A percentile compares a stretch with the other conserved stretches of the same genome.
Conservation (phyloP, 139 green algal genomes). For the Tetradesmus obliquus region DNA sequence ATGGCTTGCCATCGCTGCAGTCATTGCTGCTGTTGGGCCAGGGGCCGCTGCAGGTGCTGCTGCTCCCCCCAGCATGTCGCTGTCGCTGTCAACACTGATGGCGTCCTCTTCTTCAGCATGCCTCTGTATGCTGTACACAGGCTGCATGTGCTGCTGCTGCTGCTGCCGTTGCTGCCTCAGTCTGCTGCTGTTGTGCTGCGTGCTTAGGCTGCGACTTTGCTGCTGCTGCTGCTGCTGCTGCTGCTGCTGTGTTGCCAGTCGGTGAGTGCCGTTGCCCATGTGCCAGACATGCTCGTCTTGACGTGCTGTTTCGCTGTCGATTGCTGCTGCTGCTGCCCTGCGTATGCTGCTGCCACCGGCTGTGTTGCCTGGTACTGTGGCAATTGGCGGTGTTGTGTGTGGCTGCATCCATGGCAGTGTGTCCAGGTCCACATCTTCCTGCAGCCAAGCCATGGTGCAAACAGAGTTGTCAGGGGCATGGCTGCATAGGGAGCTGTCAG, state of each 20-base stretch:
- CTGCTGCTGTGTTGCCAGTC: neutral
- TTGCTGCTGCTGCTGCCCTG: neutral
- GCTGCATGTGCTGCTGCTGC: neutral
- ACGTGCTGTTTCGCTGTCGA: neutral
- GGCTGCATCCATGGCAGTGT: slow-evolving; percentile 35
- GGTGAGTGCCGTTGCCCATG: neutral
- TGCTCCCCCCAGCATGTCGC: neutral
- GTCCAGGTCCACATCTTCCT: slow-evolving; percentile 21
- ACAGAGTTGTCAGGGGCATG: neutral
- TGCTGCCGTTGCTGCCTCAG: neutral
- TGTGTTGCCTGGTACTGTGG: neutral
- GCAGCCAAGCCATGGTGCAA: neutral
- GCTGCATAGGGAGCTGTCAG: neutral
- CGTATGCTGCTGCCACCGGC: neutral
- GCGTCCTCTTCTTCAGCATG: neutral
- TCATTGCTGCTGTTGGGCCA: neutral
- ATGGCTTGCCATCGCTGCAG: neutral
- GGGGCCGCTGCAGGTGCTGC: neutral
- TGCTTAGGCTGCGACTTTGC: neutral
- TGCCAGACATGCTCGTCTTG: neutral
- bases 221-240: neutral
- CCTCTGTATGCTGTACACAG: neutral
- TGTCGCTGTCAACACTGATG: slow-evolving; percentile 5
- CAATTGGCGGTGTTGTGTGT: neutral
- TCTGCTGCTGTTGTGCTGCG: neutral